phyloP scores from a whole-genome alignment of 345 rosid species.

The Ailanthus altissimus region DNA sequence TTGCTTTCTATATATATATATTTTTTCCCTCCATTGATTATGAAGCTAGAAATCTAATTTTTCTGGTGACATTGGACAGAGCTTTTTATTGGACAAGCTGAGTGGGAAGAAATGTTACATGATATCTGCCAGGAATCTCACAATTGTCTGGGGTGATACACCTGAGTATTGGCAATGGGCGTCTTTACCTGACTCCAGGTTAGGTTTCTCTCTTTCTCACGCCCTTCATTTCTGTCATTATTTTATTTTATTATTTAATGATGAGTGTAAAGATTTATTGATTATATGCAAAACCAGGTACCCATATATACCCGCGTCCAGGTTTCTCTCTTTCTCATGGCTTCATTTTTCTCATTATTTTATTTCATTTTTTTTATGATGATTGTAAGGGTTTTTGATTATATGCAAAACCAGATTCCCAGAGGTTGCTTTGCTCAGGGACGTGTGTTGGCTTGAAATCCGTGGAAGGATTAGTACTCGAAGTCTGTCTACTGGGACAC shows the following conservation, averaged over 20 bases:
- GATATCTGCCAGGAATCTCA: conserved; percentile 54
- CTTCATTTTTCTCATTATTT: too few relatives aligned
- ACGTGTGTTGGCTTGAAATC: conserved; percentile 57
- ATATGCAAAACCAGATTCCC: too few relatives aligned
- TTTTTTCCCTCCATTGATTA: neutral
- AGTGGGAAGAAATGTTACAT: conserved; percentile 65
- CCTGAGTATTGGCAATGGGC: conserved; percentile 59
- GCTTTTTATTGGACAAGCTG: conserved; percentile 51
- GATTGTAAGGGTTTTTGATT: too few relatives aligned
- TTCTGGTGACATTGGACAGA: conserved; percentile 5
- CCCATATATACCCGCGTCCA: too few relatives aligned
- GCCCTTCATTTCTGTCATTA: neutral
- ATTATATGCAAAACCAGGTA: neutral
- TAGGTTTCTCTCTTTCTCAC: neutral
- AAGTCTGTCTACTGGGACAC: conserved; percentile 44
- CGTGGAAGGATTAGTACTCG: conserved; percentile 35
- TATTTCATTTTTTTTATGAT: too few relatives aligned
- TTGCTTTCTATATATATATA: too few relatives aligned
- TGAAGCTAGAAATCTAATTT: neutral
- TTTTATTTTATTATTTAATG: neutral
- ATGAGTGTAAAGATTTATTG: neutral
- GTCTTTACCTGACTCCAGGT: conserved; percentile 40
- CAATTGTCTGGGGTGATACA: conserved; percentile 54
- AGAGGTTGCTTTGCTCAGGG: conserved; percentile 32
- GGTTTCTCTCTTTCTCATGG: too few relatives aligned